Base-by-base conservation (phyloP, 768 basidiomycete genomes). In the Tylopilus cervinicoccineus region DNA sequence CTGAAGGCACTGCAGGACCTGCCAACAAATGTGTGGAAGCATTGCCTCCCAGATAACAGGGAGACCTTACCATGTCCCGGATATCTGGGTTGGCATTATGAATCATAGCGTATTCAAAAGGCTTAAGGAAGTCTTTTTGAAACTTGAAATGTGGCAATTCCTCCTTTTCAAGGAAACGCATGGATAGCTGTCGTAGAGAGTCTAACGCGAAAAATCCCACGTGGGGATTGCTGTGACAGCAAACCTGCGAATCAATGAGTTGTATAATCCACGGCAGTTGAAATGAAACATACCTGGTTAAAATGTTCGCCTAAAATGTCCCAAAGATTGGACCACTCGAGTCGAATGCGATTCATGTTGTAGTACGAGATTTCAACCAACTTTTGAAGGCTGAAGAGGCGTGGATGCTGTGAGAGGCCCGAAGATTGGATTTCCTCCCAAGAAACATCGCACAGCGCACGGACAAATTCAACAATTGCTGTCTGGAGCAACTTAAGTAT, bases 401-500 rank as follows among this genome's bases (percentile, higher is more conserved):
- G 83, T 1, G 96, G 95, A 64, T 93, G 88, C 52, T 94, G 86
- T 4, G 95, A 95, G 24, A 93, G 71, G 16, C 93, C 93, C 0
- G 96, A 98, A 1, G 93, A 94, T 66, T 96, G 93, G 31, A 99
- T 99, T 70, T 99, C 96, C 66, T 98, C 93, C 95, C 95, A 97
- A 32, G 96, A 99, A 31, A 99, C 89, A 59, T 95, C 92, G 63
- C 92, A 91, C 5, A 99, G 74, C 2, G 96, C 93, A 67, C 86
- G 88, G 4, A 98, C 96, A 56, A 99, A 99, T 66, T 98, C 91
- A 31, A 97, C 91, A 55, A 99, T 99, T 10, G 96, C 96, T 23
- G 84, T 88, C 94, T 97, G 58, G 4, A 41, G 12, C 22, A 41
- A 27, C 13, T 26, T 65, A 11, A 57, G 32, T 50, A 52, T 41